Percentiles rank a stretch among this genome's conserved stretches.
Evolutionary conservation across 495 filamentous ascomycete species (phyloP).

Genomic region (Talaromyces trachyspermus): DNA sequence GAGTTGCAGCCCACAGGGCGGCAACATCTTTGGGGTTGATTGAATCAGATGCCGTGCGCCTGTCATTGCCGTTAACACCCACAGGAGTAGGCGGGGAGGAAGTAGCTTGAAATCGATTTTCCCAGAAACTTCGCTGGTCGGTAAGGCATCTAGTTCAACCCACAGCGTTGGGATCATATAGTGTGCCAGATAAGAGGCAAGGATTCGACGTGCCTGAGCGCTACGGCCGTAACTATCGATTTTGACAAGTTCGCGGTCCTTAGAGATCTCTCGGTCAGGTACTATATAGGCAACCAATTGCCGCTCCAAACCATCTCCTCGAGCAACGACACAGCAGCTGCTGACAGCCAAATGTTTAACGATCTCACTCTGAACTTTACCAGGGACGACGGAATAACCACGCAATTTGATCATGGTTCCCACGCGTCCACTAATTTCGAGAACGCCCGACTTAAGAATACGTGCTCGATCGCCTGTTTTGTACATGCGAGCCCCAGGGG

Average conservation of each 20-base stretch:
- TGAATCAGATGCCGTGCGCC: slow-evolving; percentile 35
- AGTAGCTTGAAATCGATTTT: slow-evolving; percentile 59
- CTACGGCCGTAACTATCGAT: slow-evolving; percentile 55
- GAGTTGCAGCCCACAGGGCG: slow-evolving; percentile 50
- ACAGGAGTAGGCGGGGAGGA: slow-evolving; percentile 42
- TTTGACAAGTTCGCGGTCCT: slow-evolving; percentile 44
- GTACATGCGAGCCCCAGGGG: slow-evolving; percentile 54
- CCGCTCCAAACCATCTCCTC: slow-evolving; percentile 58
- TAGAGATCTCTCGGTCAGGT: slow-evolving; percentile 42
- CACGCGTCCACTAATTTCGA: slow-evolving; percentile 81
- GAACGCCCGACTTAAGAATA: slow-evolving; percentile 55
- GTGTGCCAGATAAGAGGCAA: slow-evolving; percentile 52
- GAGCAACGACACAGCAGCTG: slow-evolving; percentile 50
- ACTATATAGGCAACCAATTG: slow-evolving; percentile 65
- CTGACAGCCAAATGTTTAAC: slow-evolving; percentile 51
- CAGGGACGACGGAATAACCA: slow-evolving; percentile 70
- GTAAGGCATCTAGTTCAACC: slow-evolving; percentile 53
- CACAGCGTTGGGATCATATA: slow-evolving; percentile 67
- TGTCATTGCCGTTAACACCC: slow-evolving; percentile 25
- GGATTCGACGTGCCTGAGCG: slow-evolving; percentile 44
- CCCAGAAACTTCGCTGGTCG: slow-evolving; percentile 59
- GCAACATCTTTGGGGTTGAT: slow-evolving; percentile 50
- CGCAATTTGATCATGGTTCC: slow-evolving; percentile 72
- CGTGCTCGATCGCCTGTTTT: slow-evolving; percentile 79
- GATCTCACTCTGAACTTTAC: slow-evolving; percentile 67